Evolutionary conservation across 1,139 yeast genomes (phyloP).

Genomic region (Scheffersomyces cryptocercus): DNA sequence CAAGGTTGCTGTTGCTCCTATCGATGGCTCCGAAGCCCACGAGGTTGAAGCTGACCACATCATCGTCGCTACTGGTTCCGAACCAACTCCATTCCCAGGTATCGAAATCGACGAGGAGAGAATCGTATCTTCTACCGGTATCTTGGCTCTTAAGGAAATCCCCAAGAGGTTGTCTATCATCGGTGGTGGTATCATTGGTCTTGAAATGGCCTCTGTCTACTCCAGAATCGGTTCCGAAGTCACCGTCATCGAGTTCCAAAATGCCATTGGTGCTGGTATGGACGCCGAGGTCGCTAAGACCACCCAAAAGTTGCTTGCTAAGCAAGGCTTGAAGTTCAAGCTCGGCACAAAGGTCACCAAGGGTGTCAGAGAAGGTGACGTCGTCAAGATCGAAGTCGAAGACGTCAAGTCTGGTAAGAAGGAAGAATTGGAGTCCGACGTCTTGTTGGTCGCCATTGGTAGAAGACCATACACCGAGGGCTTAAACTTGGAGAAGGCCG

Average conservation of each 20-base stretch:
- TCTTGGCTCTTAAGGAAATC: conserved; percentile 76
- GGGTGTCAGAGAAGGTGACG: conserved; percentile 86
- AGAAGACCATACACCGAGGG: conserved; percentile 97
- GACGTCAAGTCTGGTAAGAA: conserved; percentile 83
- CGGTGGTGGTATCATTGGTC: conserved; percentile 99
- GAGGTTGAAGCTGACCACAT: conserved; percentile 78
- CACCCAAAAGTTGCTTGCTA: conserved; percentile 84
- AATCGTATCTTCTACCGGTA: conserved; percentile 96
- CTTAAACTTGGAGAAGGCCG: conserved; percentile 83
- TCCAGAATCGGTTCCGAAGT: conserved; percentile 94
- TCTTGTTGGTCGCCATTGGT: conserved; percentile 94
- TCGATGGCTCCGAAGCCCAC: conserved; percentile 73
- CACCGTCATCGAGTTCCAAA: conserved; percentile 88
- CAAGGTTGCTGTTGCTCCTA: conserved; percentile 76
- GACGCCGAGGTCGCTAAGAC: conserved; percentile 92
- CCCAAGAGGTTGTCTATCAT: conserved; percentile 92
- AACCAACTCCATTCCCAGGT: conserved; percentile 98
- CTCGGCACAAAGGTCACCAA: conserved; percentile 86
- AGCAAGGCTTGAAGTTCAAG: conserved; percentile 95
- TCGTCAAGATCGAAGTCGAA: conserved; percentile 85
- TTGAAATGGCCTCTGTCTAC: conserved; percentile 99
- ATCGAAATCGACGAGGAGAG: conserved; percentile 95
- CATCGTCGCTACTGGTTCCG: conserved; percentile 98
- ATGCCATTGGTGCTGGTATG: conserved; percentile 93
- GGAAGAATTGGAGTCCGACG: conserved; percentile 84